A percentile compares a stretch with the other conserved stretches of the same genome.
These are phyloP conservation scores for Lecanoromycetidae sp. DNA, from an alignment of 2,329 filamentous ascomycete genomes.

Conservation along the genomic window DNA sequence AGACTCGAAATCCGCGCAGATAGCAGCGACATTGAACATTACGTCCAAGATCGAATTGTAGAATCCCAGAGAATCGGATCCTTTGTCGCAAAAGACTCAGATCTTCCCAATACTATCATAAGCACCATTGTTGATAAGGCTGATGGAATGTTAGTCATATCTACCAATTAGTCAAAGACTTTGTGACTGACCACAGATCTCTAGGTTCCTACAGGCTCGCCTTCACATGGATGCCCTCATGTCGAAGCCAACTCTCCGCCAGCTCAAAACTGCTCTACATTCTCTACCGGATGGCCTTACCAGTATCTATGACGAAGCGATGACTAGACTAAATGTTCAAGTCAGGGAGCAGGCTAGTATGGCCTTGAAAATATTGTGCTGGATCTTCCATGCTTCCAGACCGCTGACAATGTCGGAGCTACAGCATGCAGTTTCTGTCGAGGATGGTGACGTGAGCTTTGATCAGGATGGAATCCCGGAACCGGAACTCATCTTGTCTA, in stretches of 20 bases:
- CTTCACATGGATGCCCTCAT: constrained; percentile 4
- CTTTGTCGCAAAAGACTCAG: background rate
- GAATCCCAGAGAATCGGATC: background rate
- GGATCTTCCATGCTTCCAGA: background rate
- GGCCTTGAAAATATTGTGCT: background rate
- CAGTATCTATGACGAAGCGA: background rate
- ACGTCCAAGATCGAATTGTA: background rate
- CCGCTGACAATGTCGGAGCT: constrained; percentile 1
- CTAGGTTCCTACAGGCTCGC: constrained; percentile 7
- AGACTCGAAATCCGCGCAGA: background rate
- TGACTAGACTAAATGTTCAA: background rate
- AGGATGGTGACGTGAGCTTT: background rate
- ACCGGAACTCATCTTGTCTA: background rate
- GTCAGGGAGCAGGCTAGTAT: background rate
- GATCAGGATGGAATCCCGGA: constrained; percentile 1
- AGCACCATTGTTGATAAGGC: background rate
- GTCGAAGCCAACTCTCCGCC: background rate
- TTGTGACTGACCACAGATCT: too few species aligned
- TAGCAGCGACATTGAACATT: constrained; percentile 2
- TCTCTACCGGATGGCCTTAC: background rate
- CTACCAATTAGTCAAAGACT: too few species aligned
- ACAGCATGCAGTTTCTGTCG: constrained; percentile 4
- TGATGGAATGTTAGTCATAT: constrained; percentile 4
- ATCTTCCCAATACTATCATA: background rate
- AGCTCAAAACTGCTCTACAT: background rate